Base-by-base conservation (phyloP, 75 land plant species). In the Pinus taeda region DNA sequence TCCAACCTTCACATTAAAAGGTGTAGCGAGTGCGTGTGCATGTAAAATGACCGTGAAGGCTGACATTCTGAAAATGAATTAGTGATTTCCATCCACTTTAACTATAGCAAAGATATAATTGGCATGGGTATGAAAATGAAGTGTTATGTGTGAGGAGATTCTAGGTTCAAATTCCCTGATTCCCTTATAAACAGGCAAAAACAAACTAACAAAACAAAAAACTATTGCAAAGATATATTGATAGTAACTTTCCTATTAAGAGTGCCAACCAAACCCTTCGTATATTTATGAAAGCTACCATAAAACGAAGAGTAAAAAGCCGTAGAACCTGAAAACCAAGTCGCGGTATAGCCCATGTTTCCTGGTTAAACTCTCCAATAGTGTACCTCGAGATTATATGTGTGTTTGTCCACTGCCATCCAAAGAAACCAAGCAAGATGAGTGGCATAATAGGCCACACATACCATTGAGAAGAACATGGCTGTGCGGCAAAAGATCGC, bases 281-380 rank as follows among this genome's bases (percentile, higher is more conserved):
- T 49, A 49, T 9, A 9, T 9, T 49, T 49, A 49, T 49, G 55
- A 49, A 49, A 49, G 11, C 12, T 49, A 49, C 12, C 55, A 49
- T 49, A 49, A 11, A 49, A 11, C 9, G 55, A 49, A 49, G 55
- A 49, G 55, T 49, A 49, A 49, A 49, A 49, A 9, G 53, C 53
- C 8, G 53, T 24, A n/a, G 9, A 18, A 85, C 87, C 81, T 85
- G 87, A 77, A 85, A 85, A 21, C 79, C 85, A 60, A 71, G 70
- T 56, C 82, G 76, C 33, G 87, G 86, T n/a, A 85, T 33, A 4
- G 59, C 87, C 87, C 87, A 85, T 15, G 87, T 85, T 49, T 85
- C 69, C 1, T 69, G 67, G 8, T 57, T 33, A 60, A 83, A 36
- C 3, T 62, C 59, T 4, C 42, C 17, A 11, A 85, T 15, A 0